Evolutionary conservation across 306 rosid species (phyloP).

Genomic region (Casuarina equisetifolia): DNA sequence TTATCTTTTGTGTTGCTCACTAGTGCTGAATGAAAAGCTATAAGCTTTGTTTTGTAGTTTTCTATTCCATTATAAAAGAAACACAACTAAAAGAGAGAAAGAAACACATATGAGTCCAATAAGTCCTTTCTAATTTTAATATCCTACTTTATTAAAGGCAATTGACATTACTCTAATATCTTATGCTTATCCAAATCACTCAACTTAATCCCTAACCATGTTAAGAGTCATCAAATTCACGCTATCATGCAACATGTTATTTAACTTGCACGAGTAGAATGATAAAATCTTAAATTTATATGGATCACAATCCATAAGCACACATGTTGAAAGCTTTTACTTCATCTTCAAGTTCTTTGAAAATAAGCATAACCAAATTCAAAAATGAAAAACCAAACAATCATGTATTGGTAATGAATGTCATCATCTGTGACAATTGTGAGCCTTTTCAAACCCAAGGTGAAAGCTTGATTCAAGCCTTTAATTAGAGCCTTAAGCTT

Average conservation of each 20-base stretch:
- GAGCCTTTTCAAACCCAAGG: too few species aligned
- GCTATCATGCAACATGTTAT: slow-evolving; percentile 95
- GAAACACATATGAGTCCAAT: slow-evolving; percentile 33
- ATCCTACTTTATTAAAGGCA: slow-evolving; percentile 94
- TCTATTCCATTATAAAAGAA: too few species aligned
- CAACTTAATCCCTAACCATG: slow-evolving; percentile 89
- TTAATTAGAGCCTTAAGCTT: too few species aligned
- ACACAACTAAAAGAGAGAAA: too few species aligned
- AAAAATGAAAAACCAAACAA: too few species aligned
- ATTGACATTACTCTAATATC: slow-evolving; percentile 85
- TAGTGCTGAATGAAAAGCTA: too few species aligned
- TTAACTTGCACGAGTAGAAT: slow-evolving; percentile 83
- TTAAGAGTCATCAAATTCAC: slow-evolving; percentile 86
- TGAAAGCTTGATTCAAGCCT: too few species aligned
- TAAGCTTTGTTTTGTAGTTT: too few species aligned
- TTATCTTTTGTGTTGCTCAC: too few species aligned
- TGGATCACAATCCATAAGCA: slow-evolving; percentile 89
- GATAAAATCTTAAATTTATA: slow-evolving; percentile 83
- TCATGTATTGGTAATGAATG: too few species aligned
- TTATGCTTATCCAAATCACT: slow-evolving; percentile 91
- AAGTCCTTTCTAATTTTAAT: slow-evolving; percentile 90
- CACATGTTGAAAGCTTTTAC: slow-evolving; percentile 78
- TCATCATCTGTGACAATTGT: too few species aligned
- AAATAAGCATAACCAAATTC: too few species aligned
- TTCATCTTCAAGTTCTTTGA: slow-evolving; percentile 54